Percentiles rank a stretch among this genome's conserved stretches.
Conservation (phyloP, 106 monocot species). For the Dendrobium officinale region DNA sequence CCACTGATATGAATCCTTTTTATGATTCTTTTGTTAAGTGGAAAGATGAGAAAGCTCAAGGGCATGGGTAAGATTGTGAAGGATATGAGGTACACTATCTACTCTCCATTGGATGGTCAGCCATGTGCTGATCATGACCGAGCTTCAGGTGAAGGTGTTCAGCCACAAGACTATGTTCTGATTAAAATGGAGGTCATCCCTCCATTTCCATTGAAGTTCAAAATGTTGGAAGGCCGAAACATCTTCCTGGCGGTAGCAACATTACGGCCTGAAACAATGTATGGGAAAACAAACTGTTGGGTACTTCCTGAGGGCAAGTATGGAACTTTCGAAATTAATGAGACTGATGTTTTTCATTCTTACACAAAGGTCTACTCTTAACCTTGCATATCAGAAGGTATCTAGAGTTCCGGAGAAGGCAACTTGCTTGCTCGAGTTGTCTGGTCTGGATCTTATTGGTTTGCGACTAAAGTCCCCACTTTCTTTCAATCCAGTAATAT, state of each 20-base stretch:
- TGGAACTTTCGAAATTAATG: slow-evolving; percentile 90
- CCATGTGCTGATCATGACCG: slow-evolving; percentile 97
- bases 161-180: slow-evolving; percentile 79
- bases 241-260: slow-evolving; percentile 85
- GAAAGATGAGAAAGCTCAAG: slow-evolving; percentile 83
- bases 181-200: slow-evolving; percentile 83
- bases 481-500: slow-evolving; percentile 68
- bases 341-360: slow-evolving; percentile 73
- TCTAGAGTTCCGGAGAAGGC: slow-evolving; percentile 66
- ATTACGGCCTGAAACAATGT: slow-evolving; percentile 94
- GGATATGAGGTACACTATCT: slow-evolving; percentile 75
- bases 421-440: slow-evolving; percentile 63
- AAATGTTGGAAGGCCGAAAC: slow-evolving; percentile 63
- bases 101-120: slow-evolving; percentile 85
- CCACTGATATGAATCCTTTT: slow-evolving; percentile 85
- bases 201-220: slow-evolving; percentile 66
- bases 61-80: slow-evolving; percentile 75
- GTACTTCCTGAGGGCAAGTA: slow-evolving; percentile 87
- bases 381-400: slow-evolving; percentile 76
- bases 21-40: slow-evolving; percentile 91
- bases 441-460: slow-evolving; percentile 79
- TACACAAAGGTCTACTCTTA: slow-evolving; percentile 69
- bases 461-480: slow-evolving; percentile 69
- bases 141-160: slow-evolving; percentile 88
- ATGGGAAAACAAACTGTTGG: slow-evolving; percentile 94